Evolutionary conservation across 148 eudicot genomes (phyloP), one percentile per base, ranked within the genome.

Genomic region (Euryodendron excelsum): DNA sequence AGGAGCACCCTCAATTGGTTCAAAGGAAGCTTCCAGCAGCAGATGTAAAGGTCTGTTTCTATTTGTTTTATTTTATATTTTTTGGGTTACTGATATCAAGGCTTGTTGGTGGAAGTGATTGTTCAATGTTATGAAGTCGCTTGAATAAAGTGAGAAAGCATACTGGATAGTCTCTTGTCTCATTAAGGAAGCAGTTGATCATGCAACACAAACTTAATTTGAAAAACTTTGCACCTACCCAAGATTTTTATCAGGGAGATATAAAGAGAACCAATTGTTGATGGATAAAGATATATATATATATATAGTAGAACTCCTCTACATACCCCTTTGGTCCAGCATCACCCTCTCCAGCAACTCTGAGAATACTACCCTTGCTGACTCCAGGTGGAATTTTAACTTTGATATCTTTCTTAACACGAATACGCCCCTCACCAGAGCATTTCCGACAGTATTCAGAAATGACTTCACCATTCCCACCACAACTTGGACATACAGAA

Each of bases 341-440:
- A 87, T 96, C 99, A 82, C 99, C 99, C 82, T 96, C 99, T 82
- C 99, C 97, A 80, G 90, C 83, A 69, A 96, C 99, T 81, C 98
- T 91, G 44, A 93, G 97, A 79, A 96, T 90, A 77, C 99, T 96
- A 37, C 99, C 99, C 76, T 88, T 91, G 89, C 89, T 86, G 65
- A 96, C 99, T 79, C 99, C 99, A 34, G 99, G 95, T 71, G 99
- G 99, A 84, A 96, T 88, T 93, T 93, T 93, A 78, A 96, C 92
- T 89, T 93, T 96, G 75, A 96, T 91, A 80, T 90, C 94, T 88
- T 90, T 96, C 85, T 85, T 93, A 50, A 90, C 94, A 72, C 97
- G 92, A 76, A 96, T 74, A 53, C 94, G 91, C 9, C 99, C 99
- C 78, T 89, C 91, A 39, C 99, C 99, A 72, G 97, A 89, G 89